Percentiles rank a stretch among this genome's conserved stretches.
phyloP scores from a whole-genome alignment of 805 yeast species.

The Yamadazyma olivae region DNA sequence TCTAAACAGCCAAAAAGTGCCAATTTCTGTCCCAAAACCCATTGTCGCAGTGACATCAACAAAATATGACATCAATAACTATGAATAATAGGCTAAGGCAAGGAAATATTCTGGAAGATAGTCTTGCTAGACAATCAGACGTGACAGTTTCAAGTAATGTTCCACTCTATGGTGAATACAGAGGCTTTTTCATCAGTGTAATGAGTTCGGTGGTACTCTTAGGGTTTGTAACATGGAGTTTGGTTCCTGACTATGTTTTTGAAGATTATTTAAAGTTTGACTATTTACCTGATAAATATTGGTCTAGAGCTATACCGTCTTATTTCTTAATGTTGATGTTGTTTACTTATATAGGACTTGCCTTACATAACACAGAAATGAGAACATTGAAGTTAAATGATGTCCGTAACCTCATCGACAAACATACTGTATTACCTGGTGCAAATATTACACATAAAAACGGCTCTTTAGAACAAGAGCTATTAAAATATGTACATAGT shows the following conservation, averaged over 20 bases:
- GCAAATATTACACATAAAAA: neutral
- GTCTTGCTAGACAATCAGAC: conserved; percentile 62
- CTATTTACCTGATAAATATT: conserved; percentile 86
- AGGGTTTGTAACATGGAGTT: conserved; percentile 70
- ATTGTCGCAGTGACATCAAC: neutral
- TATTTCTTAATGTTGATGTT: conserved; percentile 67
- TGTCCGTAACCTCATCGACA: conserved; percentile 65
- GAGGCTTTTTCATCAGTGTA: conserved; percentile 82
- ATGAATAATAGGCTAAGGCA: neutral
- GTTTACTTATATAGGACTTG: conserved; percentile 67
- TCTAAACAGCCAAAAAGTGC: too few species aligned
- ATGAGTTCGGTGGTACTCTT: conserved; percentile 54
- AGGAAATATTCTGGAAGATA: conserved; percentile 30
- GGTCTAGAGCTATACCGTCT: conserved; percentile 82
- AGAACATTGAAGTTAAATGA: conserved; percentile 60
- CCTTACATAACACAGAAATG: conserved; percentile 73
- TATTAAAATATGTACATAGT: conserved; percentile 42
- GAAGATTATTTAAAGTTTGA: conserved; percentile 49
- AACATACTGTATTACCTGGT: conserved; percentile 42
- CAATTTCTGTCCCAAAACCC: too few species aligned
- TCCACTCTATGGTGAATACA: conserved; percentile 71
- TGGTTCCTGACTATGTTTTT: conserved; percentile 59
- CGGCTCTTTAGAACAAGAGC: conserved; percentile 4
- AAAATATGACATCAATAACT: too few species aligned
- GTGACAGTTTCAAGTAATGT: conserved; percentile 52